Conservation (phyloP, 2,329 filamentous ascomycete genomes). For the Xylariaceae sp. region DNA sequence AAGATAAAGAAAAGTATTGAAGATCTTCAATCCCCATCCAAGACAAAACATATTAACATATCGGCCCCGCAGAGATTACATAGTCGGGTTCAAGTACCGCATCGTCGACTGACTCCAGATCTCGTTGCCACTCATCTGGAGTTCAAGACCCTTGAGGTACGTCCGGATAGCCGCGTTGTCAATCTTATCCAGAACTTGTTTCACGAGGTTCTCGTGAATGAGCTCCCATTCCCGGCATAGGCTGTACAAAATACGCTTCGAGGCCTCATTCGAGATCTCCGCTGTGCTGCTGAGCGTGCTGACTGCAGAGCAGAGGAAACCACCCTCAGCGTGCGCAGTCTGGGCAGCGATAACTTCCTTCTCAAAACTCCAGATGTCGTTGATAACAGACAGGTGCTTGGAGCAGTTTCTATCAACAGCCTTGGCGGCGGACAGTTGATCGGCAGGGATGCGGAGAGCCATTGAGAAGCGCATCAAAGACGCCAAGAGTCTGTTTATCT, state of each 20-base stretch:
- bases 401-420: conserved; percentile 32
- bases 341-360: conserved; percentile 31
- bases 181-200: conserved; percentile 19
- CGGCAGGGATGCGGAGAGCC: conserved; percentile 24
- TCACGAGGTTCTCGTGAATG: conserved; percentile 7
- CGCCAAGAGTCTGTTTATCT: conserved; percentile 24
- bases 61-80: background rate
- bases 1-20: too few species aligned
- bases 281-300: conserved; percentile 27
- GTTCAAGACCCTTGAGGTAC: conserved; percentile 34
- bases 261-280: conserved; percentile 16
- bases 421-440: conserved; percentile 24
- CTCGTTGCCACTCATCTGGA: conserved; percentile 27
- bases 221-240: conserved; percentile 7
- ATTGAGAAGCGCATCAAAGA: conserved; percentile 35
- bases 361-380: conserved; percentile 37
- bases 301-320: conserved; percentile 32
- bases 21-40: too few species aligned
- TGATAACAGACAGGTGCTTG: conserved; percentile 35
- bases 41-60: too few species aligned
- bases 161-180: conserved; percentile 7
- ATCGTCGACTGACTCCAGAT: conserved; percentile 28
- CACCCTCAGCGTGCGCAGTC: conserved; percentile 24
- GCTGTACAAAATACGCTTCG: conserved; percentile 18
- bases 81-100: conserved; percentile 10